These are phyloP conservation scores for Gymnopilus junonius DNA, from an alignment of 768 basidiomycete genomes.

Conservation along the genomic window DNA sequence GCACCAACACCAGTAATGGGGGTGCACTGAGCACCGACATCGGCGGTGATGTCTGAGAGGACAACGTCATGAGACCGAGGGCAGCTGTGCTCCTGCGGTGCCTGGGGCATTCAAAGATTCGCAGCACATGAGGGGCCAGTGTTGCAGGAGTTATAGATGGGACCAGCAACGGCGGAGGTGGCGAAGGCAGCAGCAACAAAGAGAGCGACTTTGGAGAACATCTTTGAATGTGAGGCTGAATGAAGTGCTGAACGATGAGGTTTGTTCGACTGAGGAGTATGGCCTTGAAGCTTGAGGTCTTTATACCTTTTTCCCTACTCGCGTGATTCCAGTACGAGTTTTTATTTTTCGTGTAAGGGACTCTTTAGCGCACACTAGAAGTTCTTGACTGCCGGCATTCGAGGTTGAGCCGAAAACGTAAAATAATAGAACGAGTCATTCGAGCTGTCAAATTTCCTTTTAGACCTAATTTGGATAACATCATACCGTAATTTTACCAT, in stretches of 20 bases:
- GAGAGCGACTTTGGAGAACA: slow-evolving; percentile 9
- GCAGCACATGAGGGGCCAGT: slow-evolving; percentile 20
- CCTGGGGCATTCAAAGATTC: not conserved
- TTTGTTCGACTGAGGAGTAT: not conserved
- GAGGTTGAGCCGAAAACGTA: not conserved
- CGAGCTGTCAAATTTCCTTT: not conserved
- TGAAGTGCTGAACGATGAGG: slow-evolving; percentile 5
- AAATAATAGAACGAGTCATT: not conserved
- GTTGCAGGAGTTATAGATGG: slow-evolving; percentile 21
- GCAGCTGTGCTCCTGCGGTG: not conserved
- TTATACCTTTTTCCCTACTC: not conserved
- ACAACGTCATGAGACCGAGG: slow-evolving; percentile 4
- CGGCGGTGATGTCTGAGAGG: slow-evolving; percentile 3
- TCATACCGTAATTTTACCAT: not conserved
- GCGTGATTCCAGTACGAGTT: not conserved
- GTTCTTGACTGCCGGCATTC: not conserved
- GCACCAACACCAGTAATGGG: slow-evolving; percentile 16
- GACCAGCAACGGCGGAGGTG: not conserved
- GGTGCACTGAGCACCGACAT: slow-evolving; percentile 13
- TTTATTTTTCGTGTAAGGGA: not conserved
- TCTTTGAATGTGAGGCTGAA: not conserved
- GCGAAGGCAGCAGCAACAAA: slow-evolving; percentile 2
- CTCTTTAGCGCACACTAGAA: not conserved
- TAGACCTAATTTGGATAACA: not conserved
- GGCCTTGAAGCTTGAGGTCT: not conserved